Base-by-base conservation (phyloP, 2,329 filamentous ascomycete genomes). In the Aspergillus quadrilineatus region DNA sequence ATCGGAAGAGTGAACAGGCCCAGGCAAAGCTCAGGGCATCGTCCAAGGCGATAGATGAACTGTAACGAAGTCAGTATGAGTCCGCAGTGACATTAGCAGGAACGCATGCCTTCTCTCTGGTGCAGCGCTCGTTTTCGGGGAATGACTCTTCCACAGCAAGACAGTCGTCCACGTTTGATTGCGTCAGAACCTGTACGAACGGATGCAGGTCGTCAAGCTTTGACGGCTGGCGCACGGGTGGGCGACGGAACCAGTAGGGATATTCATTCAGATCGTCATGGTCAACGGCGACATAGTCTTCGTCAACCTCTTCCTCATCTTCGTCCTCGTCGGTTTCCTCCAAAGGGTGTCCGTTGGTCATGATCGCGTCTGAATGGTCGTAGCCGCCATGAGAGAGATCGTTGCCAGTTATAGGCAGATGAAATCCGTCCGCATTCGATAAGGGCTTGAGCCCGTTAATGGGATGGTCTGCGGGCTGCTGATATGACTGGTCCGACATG, bases 31-130 rank as follows among this genome's bases (percentile, higher is more conserved):
- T 92, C 89, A 39, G 89, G 86, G 70, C 89, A 92, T 67, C 79
- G 82, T 28, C 81, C 83, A 28, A 96, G 82, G 59, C 90, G 88
- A 74, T 95, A 95, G 55, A 82, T 77, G 67, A 94, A 85, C 89
- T 93, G 14, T 39, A 8, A 41, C 42, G 4, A 50, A 66, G 14
- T 45, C n/a, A 45, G 43, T 7, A 45, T 15, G 28, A 30, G 10
- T 30, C 14, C 10, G 6, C 10, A n/a, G n/a, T 8, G 14, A 45
- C 32, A n/a, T 22, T 9, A 9, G 17, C 14, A 45, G 7, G 29
- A 28, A 46, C n/a, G 9, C 70, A 68, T 73, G 85, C 85, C 80
- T 87, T 87, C 64, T 86, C 84, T 67, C 76, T 76, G 46, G 80
- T 78, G 60, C 79, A 81, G 56, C 83, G 78, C 70, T 87, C 82